Conservation (phyloP, 208 protist species). For the Crithidia fasciculata region DNA sequence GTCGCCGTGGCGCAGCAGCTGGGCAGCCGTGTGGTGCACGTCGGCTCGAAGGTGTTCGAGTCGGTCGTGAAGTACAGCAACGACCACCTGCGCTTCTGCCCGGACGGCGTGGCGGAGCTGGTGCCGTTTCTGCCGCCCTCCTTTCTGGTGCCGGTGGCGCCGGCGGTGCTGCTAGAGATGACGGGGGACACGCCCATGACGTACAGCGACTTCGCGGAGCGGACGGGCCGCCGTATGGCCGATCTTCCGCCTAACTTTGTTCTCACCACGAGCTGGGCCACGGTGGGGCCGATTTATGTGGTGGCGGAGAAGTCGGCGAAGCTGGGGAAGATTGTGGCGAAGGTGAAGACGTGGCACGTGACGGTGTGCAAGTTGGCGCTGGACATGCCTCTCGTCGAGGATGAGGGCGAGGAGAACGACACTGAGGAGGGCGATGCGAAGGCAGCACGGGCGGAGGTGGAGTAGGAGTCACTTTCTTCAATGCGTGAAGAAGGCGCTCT, state of each 20-base stretch:
- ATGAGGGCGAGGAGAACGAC: conserved; percentile 10
- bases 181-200: conserved; percentile 38
- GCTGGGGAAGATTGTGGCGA: conserved; percentile 64
- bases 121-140: conserved; percentile 50
- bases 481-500: too few species aligned
- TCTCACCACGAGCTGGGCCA: conserved; percentile 41
- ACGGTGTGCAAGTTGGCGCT: conserved; percentile 66
- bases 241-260: conserved; percentile 58
- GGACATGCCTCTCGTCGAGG: conserved; percentile 45
- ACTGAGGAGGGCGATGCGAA: conserved; percentile 10
- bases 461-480: too few species aligned
- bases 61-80: conserved; percentile 82
- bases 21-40: conserved; percentile 70
- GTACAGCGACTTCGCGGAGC: conserved; percentile 42
- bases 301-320: conserved; percentile 58
- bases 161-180: conserved; percentile 55
- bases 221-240: conserved; percentile 23
- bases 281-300: conserved; percentile 53
- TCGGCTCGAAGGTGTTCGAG: conserved; percentile 88
- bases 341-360: conserved; percentile 69
- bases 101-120: conserved; percentile 69
- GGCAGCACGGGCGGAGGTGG: neutral
- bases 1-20: conserved; percentile 57
- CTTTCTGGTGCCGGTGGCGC: conserved; percentile 51
- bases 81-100: conserved; percentile 75